Percentiles rank a stretch among this genome's conserved stretches.
phyloP scores from a whole-genome alignment of 2,329 filamentous ascomycete species.

The Chaetomiaceae sp. region DNA sequence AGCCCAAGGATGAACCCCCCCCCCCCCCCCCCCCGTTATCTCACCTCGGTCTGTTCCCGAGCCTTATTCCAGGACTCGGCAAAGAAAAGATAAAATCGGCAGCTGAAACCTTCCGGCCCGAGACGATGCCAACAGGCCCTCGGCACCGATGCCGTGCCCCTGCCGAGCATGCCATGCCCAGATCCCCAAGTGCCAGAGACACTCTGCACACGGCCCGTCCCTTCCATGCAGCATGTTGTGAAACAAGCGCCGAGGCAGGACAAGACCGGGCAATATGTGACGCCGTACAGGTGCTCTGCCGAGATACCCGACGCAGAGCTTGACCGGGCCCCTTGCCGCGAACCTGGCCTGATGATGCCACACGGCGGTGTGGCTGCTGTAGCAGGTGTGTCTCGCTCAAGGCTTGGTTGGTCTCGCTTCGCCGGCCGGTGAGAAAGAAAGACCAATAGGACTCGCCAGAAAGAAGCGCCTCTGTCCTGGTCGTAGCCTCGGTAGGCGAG shows the following conservation, averaged over 20 bases:
- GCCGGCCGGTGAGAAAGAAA: background rate
- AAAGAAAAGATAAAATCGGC: no score
- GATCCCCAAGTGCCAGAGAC: no score
- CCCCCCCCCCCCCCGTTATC: no score
- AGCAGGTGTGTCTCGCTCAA: constrained; percentile 3
- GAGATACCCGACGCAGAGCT: constrained; percentile 2
- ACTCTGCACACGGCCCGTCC: constrained; percentile 13
- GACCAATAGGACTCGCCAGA: constrained; percentile 2
- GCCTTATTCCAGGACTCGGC: no score
- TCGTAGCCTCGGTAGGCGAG: background rate
- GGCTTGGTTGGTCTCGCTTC: constrained; percentile 8
- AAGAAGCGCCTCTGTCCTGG: background rate
- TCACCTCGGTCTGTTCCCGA: no score
- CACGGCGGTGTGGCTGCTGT: background rate
- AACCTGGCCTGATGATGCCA: constrained; percentile 2
- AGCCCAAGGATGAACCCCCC: no score
- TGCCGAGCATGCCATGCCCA: no score
- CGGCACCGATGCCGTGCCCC: background rate
- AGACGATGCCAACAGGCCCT: no score
- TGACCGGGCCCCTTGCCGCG: background rate
- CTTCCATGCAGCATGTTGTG: constrained; percentile 7
- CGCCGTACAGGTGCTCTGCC: constrained; percentile 9
- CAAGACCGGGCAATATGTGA: background rate
- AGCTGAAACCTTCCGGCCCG: no score
- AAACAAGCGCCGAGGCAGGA: constrained; percentile 8